A percentile compares a stretch with the other conserved stretches of the same genome.
phyloP scores from a whole-genome alignment of 176 grass and related monocot species.

The Microstegium vimineum region DNA sequence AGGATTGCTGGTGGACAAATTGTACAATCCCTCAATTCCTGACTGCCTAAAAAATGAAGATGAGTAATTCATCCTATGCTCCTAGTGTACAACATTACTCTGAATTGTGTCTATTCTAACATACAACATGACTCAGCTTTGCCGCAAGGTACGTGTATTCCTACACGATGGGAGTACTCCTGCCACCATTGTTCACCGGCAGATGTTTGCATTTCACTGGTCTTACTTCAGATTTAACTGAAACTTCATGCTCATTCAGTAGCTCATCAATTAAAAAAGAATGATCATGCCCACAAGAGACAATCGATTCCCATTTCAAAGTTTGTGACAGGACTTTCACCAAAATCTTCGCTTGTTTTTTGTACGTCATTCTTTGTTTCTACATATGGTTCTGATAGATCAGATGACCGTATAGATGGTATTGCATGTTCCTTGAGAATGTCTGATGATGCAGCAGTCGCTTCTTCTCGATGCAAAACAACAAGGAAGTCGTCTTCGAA shows the following conservation, averaged over 20 bases:
- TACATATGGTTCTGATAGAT: slow-evolving; percentile 57
- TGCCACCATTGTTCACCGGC: background rate
- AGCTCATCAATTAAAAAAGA: background rate
- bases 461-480: slow-evolving; percentile 76
- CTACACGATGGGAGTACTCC: background rate
- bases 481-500: slow-evolving; percentile 94
- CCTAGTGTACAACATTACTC: slow-evolving; percentile 28
- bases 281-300: slow-evolving; percentile 78
- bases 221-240: background rate
- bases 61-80: slow-evolving; percentile 25
- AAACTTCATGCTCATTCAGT: background rate
- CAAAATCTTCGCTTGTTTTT: slow-evolving; percentile 56
- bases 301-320: slow-evolving; percentile 83
- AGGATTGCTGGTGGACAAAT: background rate
- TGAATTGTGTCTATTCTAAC: slow-evolving; percentile 40
- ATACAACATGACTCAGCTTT: slow-evolving; percentile 24
- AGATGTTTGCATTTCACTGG: background rate
- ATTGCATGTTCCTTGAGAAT: slow-evolving; percentile 91
- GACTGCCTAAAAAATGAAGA: slow-evolving; percentile 14
- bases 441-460: slow-evolving; percentile 41
- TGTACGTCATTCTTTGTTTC: slow-evolving; percentile 44
- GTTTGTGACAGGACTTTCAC: slow-evolving; percentile 78
- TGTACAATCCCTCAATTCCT: background rate
- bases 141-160: background rate
- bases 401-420: slow-evolving; percentile 67